These are phyloP conservation scores for Theobroma cacao DNA, from an alignment of 345 rosid species.

Conservation along the genomic window DNA sequence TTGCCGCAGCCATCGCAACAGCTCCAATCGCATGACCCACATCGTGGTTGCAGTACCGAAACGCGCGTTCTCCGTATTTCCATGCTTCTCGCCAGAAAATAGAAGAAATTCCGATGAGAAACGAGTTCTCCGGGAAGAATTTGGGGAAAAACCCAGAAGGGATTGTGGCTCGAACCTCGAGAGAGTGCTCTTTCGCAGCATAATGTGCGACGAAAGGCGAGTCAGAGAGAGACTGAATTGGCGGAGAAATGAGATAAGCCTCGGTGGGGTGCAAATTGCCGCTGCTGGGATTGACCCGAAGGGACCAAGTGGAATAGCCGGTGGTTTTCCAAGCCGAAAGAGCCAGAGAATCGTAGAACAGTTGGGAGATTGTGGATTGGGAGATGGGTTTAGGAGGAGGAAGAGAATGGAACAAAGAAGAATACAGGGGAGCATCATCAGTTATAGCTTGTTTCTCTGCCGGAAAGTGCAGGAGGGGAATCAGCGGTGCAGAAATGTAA, in stretches of 20 bases:
- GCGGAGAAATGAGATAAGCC: slow-evolving; percentile 70
- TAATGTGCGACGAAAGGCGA: slow-evolving; percentile 75
- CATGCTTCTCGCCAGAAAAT: slow-evolving; percentile 95
- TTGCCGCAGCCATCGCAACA: slow-evolving; percentile 69
- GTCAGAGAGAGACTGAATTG: slow-evolving; percentile 40
- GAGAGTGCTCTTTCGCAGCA: slow-evolving; percentile 72
- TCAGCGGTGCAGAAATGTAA: slow-evolving; percentile 55
- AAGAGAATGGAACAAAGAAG: slow-evolving; percentile 54
- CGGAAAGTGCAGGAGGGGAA: slow-evolving; percentile 49
- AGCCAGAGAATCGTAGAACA: slow-evolving; percentile 74
- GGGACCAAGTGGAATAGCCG: slow-evolving; percentile 84
- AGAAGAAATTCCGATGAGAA: slow-evolving; percentile 67
- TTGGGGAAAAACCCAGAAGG: slow-evolving; percentile 41
- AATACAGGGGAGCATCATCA: slow-evolving; percentile 37
- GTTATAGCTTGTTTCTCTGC: not conserved
- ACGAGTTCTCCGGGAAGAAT: slow-evolving; percentile 52
- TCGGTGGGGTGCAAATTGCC: slow-evolving; percentile 90
- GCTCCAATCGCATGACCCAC: slow-evolving; percentile 87
- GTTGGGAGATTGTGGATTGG: slow-evolving; percentile 54
- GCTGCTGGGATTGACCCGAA: slow-evolving; percentile 93
- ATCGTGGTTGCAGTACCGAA: slow-evolving; percentile 84
- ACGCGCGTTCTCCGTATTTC: slow-evolving; percentile 91
- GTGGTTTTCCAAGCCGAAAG: slow-evolving; percentile 90
- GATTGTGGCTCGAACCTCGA: slow-evolving; percentile 71
- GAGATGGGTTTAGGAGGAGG: slow-evolving; percentile 61